Percentiles rank a stretch among this genome's conserved stretches.
Evolutionary conservation across 139 green algal species (phyloP).

Genomic region (Tetraselmis chui): DNA sequence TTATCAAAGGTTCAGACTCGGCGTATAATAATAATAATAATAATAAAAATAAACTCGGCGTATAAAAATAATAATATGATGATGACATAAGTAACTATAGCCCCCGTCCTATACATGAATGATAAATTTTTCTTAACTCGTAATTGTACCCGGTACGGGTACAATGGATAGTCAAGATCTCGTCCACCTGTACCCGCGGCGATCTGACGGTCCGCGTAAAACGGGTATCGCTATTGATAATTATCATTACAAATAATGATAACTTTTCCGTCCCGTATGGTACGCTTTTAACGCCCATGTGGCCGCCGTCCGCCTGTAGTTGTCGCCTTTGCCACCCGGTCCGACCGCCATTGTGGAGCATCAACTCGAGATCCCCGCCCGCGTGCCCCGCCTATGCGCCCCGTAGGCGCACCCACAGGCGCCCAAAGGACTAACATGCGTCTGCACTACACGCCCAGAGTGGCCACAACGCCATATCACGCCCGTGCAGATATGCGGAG

Average conservation of each 20-base stretch:
- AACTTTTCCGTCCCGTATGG: neutral
- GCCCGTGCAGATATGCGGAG: neutral
- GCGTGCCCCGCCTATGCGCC: neutral
- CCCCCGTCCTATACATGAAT: neutral
- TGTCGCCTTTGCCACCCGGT: neutral
- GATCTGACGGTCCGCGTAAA: neutral
- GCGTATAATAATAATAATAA: too few species aligned
- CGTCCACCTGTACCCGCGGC: neutral
- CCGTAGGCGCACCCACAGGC: neutral
- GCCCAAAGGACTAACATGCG: neutral
- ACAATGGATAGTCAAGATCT: neutral
- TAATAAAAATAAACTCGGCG: too few species aligned
- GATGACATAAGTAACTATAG: too few species aligned
- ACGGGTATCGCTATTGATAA: constrained; percentile 1
- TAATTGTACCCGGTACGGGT: neutral
- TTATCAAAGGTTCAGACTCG: too few species aligned
- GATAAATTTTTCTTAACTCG: neutral
- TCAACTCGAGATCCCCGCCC: neutral
- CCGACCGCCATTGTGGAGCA: neutral
- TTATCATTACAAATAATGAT: constrained; percentile 2
- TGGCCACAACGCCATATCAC: neutral
- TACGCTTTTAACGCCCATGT: neutral
- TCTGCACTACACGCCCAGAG: neutral
- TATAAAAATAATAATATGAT: too few species aligned
- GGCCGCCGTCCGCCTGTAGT: neutral